phyloP scores from a whole-genome alignment of 345 rosid genomes.

The Chamaenerion angustifolium region DNA sequence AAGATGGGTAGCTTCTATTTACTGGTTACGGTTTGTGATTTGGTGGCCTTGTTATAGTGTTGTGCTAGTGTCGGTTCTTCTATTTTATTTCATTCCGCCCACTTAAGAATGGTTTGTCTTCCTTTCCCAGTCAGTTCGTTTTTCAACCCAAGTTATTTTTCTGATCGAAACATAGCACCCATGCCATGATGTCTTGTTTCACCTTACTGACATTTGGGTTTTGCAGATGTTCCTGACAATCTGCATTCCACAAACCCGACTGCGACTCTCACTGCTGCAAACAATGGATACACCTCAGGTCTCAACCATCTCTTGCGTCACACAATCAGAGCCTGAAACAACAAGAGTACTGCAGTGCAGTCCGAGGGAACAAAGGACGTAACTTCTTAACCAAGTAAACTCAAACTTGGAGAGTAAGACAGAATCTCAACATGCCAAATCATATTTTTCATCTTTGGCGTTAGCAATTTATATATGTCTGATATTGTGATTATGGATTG shows the following conservation, averaged over 20 bases:
- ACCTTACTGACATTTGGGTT: conserved; percentile 68
- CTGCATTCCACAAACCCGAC: conserved; percentile 46
- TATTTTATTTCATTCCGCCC: no score
- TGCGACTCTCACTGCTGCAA: conserved; percentile 38
- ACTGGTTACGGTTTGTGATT: no score
- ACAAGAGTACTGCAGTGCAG: background rate
- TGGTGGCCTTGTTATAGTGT: no score
- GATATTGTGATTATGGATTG: no score
- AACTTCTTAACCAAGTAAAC: conserved; percentile 6
- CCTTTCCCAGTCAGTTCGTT: conserved; percentile 6
- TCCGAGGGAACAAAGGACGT: background rate
- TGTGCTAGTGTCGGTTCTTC: no score
- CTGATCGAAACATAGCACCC: background rate
- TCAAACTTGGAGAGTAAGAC: conserved; percentile 6
- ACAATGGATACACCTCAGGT: conserved; percentile 42
- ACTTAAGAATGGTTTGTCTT: no score
- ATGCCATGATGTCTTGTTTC: background rate
- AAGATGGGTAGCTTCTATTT: no score
- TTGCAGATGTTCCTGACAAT: conserved; percentile 35
- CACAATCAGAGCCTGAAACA: background rate
- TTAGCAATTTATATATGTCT: no score
- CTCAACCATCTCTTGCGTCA: conserved; percentile 12
- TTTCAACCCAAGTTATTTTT: no score
- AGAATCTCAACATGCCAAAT: background rate
- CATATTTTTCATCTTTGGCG: conserved; percentile 1